Percentiles rank a stretch among this genome's conserved stretches.
Evolutionary conservation across 2,329 filamentous ascomycete species (phyloP).

Genomic region (Onygenales sp.): DNA sequence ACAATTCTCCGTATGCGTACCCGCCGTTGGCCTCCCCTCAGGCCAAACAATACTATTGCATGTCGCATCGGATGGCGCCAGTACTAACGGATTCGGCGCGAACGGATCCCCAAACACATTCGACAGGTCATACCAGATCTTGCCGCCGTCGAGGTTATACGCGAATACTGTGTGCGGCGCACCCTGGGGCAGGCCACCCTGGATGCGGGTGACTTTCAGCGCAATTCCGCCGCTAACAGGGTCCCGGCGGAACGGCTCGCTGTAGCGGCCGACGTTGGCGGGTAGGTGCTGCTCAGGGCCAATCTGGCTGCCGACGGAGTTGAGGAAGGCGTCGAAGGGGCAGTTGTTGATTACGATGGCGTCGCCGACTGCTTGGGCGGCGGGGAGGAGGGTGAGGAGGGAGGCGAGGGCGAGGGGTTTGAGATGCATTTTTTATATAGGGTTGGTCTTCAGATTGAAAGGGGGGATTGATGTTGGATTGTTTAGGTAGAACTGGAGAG

Average conservation of each 20-base stretch:
- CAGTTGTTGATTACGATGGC: constrained; percentile 29
- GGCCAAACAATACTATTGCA: constrained; percentile 25
- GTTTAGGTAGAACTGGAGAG: too few species aligned
- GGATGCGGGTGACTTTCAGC: constrained; percentile 30
- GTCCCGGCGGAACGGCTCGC: constrained; percentile 26
- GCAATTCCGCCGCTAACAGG: constrained; percentile 31
- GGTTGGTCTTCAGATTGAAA: neutral
- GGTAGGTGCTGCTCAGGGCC: constrained; percentile 17
- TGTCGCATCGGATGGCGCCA: constrained; percentile 16
- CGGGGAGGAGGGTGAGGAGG: constrained; percentile 10
- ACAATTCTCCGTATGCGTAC: constrained; percentile 24
- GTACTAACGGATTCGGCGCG: constrained; percentile 16
- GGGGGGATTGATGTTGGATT: too few species aligned
- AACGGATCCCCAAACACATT: constrained; percentile 36
- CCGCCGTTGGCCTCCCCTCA: constrained; percentile 20
- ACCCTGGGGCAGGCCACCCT: constrained; percentile 27
- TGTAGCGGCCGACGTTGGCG: constrained; percentile 22
- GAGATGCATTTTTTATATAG: constrained; percentile 10
- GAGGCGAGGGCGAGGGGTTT: constrained; percentile 6
- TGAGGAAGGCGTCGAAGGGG: constrained; percentile 24
- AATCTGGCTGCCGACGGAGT: constrained; percentile 25
- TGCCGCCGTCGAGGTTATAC: constrained; percentile 28
- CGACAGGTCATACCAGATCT: constrained; percentile 34
- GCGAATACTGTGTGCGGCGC: constrained; percentile 32
- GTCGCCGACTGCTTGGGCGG: constrained; percentile 24